Conservation (phyloP, 164 flowering plant species). For the Stephania yunnanensis region DNA sequence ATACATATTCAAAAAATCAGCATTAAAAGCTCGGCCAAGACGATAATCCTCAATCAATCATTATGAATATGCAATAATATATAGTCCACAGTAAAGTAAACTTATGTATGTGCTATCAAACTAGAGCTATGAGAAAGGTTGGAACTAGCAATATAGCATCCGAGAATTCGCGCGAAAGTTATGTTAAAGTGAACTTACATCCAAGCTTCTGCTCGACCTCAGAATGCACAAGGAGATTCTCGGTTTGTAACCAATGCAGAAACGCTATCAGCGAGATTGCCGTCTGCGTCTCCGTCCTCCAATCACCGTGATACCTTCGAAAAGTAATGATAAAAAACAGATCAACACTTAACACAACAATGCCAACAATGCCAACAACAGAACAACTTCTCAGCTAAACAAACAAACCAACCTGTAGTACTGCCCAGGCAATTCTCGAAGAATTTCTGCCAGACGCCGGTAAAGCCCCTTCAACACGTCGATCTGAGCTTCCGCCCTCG, state of each 20-base stretch:
- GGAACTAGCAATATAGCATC: no score
- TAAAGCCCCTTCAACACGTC: conserved; percentile 45
- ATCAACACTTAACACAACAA: background rate
- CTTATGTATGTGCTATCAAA: no score
- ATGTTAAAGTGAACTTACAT: conserved; percentile 36
- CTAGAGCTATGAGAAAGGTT: no score
- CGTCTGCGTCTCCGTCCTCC: conserved; percentile 88
- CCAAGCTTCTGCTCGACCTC: conserved; percentile 85
- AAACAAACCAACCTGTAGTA: conserved; percentile 54
- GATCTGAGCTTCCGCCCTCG: conserved; percentile 58
- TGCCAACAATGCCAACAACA: no score
- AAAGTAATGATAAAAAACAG: background rate
- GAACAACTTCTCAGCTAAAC: no score
- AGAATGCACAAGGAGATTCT: conserved; percentile 64
- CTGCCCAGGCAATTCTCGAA: conserved; percentile 63
- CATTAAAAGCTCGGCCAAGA: background rate
- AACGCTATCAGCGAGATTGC: conserved; percentile 80
- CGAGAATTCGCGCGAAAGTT: no score
- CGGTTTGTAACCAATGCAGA: conserved; percentile 90
- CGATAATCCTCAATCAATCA: background rate
- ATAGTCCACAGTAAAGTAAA: no score
- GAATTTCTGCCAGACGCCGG: conserved; percentile 49
- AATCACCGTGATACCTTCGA: conserved; percentile 85
- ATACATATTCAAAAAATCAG: background rate
- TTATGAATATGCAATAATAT: no score